Evolutionary conservation across 2,329 filamentous ascomycete genomes (phyloP), one percentile per base, ranked within the genome.

Genomic region (Arthrinium phaeospermum): DNA sequence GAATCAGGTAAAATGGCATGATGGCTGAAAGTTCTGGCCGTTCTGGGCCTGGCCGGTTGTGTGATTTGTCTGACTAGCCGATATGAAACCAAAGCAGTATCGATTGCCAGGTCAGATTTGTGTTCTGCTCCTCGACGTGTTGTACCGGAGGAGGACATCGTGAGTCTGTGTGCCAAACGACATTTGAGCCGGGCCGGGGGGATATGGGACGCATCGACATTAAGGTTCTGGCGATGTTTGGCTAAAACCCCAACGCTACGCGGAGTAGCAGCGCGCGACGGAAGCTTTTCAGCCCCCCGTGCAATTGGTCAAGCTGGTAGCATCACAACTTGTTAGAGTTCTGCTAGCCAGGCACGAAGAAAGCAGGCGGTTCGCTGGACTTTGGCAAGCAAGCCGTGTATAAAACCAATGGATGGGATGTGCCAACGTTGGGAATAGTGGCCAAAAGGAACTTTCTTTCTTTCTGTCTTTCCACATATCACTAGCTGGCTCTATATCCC

Each of bases 161-260:
- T 19, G 34, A 41, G 19, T n/a, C 10, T 41, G 57, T 41, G 57
- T 41, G 30, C 22, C 57, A n/a, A 22, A 22, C 19, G 34, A 41
- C 14, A 10, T 14, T 19, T 10, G 57, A n/a, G 57, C 57, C 34
- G 57, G 13, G 1, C 34, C 19, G 2, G 34, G 2, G 22, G 5
- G 24, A 34, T 2, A 64, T 64, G 34, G 57, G 57, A 64, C 57
- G 13, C 13, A n/a, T n/a, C 10, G 37, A 41, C 37, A 41, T 64
- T 64, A 64, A 34, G 34, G 57, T 64, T 64, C 34, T 37, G 57
- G 57, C 30, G 10, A 41, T 64, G 57, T 64, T 64, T 64, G 30
- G 34, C 34, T 64, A 14, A 41, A 64, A 41, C 57, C 57, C 53
- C 57, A 41, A 37, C n/a, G 57, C 57, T 64, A 22, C 34, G 6